Evolutionary conservation across 2,329 filamentous ascomycete genomes (phyloP).

Genomic region (Talaromyces marneffei): DNA sequence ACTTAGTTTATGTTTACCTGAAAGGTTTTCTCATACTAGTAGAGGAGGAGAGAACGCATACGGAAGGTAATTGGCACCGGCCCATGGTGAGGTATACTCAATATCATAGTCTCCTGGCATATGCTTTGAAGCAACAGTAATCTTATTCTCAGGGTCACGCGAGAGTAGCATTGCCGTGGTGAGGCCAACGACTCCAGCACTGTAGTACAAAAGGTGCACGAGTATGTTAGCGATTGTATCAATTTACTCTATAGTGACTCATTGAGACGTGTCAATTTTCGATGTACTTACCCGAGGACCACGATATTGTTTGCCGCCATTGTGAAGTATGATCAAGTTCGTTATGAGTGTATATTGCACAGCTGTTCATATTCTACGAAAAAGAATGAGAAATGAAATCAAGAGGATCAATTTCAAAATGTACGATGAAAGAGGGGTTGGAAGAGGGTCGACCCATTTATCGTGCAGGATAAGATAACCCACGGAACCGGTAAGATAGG

Average conservation of each 20-base stretch:
- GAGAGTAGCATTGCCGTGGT: conserved; percentile 60
- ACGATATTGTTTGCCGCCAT: conserved; percentile 6
- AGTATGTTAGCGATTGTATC: neutral
- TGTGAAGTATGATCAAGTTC: neutral
- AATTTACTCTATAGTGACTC: neutral
- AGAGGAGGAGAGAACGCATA: conserved; percentile 36
- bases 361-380: neutral
- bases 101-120: conserved; percentile 92
- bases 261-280: neutral
- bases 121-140: conserved; percentile 76
- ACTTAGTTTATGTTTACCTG: neutral
- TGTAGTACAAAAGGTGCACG: neutral
- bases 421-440: neutral
- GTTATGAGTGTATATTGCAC: neutral
- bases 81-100: conserved; percentile 86
- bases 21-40: neutral
- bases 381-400: neutral
- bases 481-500: neutral
- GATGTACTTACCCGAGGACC: conserved; percentile 1
- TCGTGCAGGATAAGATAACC: neutral
- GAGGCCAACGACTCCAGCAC: conserved; percentile 60
- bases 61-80: conserved; percentile 75
- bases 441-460: neutral
- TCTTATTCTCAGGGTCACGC: conserved; percentile 47
- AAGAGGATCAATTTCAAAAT: neutral